A percentile compares a stretch with the other conserved stretches of the same genome.
Conservation (phyloP, 371 early-diverging fungal genomes). For the Rhizopus stolonifer region DNA sequence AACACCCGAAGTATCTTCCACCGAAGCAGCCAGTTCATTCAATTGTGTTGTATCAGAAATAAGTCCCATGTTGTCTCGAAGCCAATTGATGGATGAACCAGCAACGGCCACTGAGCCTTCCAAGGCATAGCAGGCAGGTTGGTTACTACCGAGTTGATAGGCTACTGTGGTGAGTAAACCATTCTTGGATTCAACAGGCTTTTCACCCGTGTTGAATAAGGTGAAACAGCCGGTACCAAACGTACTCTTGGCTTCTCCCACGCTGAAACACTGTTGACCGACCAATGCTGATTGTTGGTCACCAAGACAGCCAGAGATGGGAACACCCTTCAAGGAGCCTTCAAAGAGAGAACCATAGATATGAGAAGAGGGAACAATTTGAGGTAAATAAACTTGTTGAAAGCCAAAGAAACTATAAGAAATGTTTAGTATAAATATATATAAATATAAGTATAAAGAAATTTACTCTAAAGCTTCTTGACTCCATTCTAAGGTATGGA, state of each 20-base stretch:
- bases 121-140: constrained; percentile 74
- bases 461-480: constrained; percentile 61
- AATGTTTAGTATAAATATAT: constrained; percentile 38
- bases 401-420: constrained; percentile 43
- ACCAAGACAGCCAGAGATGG: constrained; percentile 86
- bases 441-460: neutral
- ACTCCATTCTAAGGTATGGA: constrained; percentile 83
- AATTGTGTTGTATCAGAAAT: constrained; percentile 73
- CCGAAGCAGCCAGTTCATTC: constrained; percentile 47
- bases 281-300: constrained; percentile 97
- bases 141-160: constrained; percentile 79
- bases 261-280: constrained; percentile 87
- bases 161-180: constrained; percentile 93
- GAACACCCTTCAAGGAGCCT: constrained; percentile 65
- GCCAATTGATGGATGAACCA: constrained; percentile 92
- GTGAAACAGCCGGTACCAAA: constrained; percentile 97
- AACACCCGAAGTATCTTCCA: constrained; percentile 85
- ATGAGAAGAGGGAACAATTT: constrained; percentile 84
- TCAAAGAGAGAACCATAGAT: constrained; percentile 70
- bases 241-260: constrained; percentile 85
- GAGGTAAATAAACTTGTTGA: constrained; percentile 58
- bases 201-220: constrained; percentile 88
- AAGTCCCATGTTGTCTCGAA: constrained; percentile 84
- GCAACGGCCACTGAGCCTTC: constrained; percentile 96
- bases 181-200: constrained; percentile 74